Percentiles rank a stretch among this genome's conserved stretches.
Evolutionary conservation across 2,329 filamentous ascomycete genomes (phyloP).

Genomic region (Tricladium varicosporioides): DNA sequence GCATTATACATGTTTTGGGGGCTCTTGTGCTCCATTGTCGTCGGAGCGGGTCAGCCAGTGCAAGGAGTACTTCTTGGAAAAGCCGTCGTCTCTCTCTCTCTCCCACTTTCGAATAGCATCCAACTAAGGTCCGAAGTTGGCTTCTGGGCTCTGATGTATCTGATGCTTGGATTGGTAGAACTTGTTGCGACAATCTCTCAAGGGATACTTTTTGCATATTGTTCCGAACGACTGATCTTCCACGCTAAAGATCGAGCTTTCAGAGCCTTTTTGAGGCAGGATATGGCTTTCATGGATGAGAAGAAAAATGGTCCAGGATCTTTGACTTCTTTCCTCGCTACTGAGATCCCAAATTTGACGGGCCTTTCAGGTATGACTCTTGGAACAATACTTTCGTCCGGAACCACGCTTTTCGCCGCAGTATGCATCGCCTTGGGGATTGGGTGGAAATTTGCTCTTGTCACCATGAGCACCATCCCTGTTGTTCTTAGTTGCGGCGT

Average conservation of each 20-base stretch:
- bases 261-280: constrained; percentile 81
- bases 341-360: constrained; percentile 68
- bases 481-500: constrained; percentile 40
- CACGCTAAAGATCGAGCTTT: constrained; percentile 69
- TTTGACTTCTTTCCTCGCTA: constrained; percentile 81
- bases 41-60: neutral
- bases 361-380: constrained; percentile 82
- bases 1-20: constrained; percentile 78
- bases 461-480: constrained; percentile 21
- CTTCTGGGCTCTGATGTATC: constrained; percentile 42
- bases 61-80: neutral
- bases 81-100: neutral
- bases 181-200: constrained; percentile 26
- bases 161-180: constrained; percentile 44
- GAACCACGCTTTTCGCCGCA: constrained; percentile 64
- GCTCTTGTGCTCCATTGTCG: constrained; percentile 71
- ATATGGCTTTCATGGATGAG: constrained; percentile 84
- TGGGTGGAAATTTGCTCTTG: constrained; percentile 41
- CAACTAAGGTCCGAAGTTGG: constrained; percentile 22
- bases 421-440: constrained; percentile 37
- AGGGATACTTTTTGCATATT: constrained; percentile 32
- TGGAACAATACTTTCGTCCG: constrained; percentile 76
- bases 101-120: constrained; percentile 56
- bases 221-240: constrained; percentile 55
- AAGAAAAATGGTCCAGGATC: constrained; percentile 85